Conservation (phyloP, 495 filamentous ascomycete species). For the Trichocladium antarcticum region DNA sequence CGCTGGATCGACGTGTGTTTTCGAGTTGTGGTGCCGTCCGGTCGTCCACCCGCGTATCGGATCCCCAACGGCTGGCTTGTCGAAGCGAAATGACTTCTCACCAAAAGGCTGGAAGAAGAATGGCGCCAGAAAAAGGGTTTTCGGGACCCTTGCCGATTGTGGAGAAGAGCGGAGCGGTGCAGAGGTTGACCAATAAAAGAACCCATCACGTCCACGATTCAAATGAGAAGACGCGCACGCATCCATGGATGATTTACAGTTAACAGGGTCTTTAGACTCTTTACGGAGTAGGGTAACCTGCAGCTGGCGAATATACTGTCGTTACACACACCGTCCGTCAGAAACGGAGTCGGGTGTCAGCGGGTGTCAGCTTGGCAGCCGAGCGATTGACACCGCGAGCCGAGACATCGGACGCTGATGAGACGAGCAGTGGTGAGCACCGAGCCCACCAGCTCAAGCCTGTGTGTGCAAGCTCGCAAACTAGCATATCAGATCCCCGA, state of each 20-base stretch:
- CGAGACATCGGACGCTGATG: background rate
- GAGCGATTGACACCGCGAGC: too few relatives aligned
- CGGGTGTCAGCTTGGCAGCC: background rate
- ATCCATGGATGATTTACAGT: too few relatives aligned
- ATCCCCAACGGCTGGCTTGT: too few relatives aligned
- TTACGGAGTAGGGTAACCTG: background rate
- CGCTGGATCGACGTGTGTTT: too few relatives aligned
- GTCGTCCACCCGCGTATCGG: too few relatives aligned
- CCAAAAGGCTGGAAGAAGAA: too few relatives aligned
- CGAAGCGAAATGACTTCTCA: too few relatives aligned
- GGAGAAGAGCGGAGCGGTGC: background rate
- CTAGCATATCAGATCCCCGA: too few relatives aligned
- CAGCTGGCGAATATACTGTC: background rate
- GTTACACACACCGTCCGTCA: background rate
- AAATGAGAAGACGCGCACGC: slow-evolving; percentile 8
- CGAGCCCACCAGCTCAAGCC: background rate
- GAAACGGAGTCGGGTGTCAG: background rate
- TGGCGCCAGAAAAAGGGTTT: background rate
- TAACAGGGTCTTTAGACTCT: too few relatives aligned
- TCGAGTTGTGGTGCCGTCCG: too few relatives aligned
- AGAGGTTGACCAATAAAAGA: background rate
- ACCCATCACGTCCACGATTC: background rate
- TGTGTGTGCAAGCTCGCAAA: background rate
- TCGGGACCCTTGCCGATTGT: background rate
- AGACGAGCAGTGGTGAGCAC: background rate